Base-by-base conservation (phyloP, 768 basidiomycete genomes). In the Mycena belliarum region DNA sequence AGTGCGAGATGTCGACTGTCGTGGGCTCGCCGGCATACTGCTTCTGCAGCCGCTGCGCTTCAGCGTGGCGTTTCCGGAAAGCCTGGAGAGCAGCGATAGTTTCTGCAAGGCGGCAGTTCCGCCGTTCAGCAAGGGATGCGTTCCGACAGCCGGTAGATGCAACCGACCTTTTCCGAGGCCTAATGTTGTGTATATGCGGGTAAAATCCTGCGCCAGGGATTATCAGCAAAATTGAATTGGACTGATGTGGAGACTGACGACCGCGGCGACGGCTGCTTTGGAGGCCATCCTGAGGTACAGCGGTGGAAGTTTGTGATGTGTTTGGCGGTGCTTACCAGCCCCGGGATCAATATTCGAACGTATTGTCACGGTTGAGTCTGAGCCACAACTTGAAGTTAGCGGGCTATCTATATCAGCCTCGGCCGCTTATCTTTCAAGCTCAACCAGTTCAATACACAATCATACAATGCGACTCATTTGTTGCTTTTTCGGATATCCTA, bases 1-100 rank as follows among this genome's bases (percentile, higher is more conserved):
- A 99, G 77, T 95, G 86, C 23, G 86, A 81, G 68, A 98, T 79
- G 79, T 98, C 94, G 69, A 99, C 81, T 49, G 91, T 88, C 28
- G 89, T 89, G 38, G 90, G 86, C 71, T 89, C 87, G 60, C 79
- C 76, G 59, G 81, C 73, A 67, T 87, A 85, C 68, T 83, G 81
- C 51, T 76, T 76, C 41, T 85, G 72, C 57, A 91, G 76, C 60
- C 88, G 86, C 69, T 91, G 88, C 55, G 97, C 96, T 52, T 98
- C 93, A 64, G 79, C 78, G 75, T 96, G 87, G 59, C 97, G 93
- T 75, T 95, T 97, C 76, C 97, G 91, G 88, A 99, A 98, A 38
- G 91, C 89, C 73, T 93, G 91, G 49, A 99, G 83, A 51, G 93
- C 76, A 53, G 92, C 80, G 69, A 97, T 82, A 66, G 96, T 95